Evolutionary conservation across 768 basidiomycete species (phyloP), one percentile per base, ranked within the genome.

Genomic region (Lyophyllum semitale): DNA sequence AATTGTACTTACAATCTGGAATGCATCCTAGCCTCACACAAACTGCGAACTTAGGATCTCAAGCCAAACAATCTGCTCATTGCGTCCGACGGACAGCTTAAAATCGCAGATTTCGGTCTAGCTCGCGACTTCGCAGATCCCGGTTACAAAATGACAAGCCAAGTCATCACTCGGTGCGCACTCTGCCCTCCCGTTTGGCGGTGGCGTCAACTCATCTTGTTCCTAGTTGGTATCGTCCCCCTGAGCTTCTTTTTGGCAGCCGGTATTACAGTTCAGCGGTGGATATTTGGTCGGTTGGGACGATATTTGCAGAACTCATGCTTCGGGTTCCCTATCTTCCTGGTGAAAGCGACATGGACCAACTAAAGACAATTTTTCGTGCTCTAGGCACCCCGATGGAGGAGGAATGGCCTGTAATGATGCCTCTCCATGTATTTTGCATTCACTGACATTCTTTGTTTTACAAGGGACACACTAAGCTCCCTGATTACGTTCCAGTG

Each of bases 41-140:
- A 29, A 2, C 9, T 29, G 26, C 26, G 26, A 45, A 8, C 7
- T 4, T 35, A 98, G 96, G 97, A 99, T 78, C 72, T 99, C 59
- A 99, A 99, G 71, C 97, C 97, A 7, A 99, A 99, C 76, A 99
- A 99, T 73, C 81, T 99, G 75, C 86, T 99, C 65, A 90, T 99
- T 57, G 84, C 94, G 0, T 83, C 90, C 0, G 84, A 93, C 48
- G 97, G 97, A 0, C 87, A 91, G 49, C 87, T 98, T 60, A 99
- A 99, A 74, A 83, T 99, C 44, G 97, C 97, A 12, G 97, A 99
- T 84, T 99, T 99, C 70, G 97, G 97, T 81, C 83, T 99, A 8
- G 97, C 97, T 23, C 78, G 97, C 53, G 97, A 99, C 74, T 96
- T 90, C 70, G 93, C 91, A 15, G 97, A 98, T 64, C 94, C 95